Evolutionary conservation across 441 rosid species (phyloP).

Genomic region (Arabidopsis hybrid): DNA sequence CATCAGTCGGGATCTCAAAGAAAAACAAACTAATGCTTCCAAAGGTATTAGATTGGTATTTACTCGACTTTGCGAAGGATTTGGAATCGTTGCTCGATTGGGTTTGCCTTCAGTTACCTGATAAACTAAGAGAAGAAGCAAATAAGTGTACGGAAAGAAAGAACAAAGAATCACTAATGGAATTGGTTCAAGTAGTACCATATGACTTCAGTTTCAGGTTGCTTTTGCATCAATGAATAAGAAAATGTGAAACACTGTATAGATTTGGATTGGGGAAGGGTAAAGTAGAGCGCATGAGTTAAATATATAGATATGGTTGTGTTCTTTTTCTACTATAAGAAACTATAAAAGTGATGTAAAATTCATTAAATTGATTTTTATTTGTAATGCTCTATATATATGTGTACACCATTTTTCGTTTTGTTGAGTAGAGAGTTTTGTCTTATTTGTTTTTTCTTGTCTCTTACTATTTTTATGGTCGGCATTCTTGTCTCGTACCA

Average conservation of each 20-base stretch:
- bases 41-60: conserved; percentile 81
- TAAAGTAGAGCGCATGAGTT: conserved; percentile 30
- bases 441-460: conserved; percentile 39
- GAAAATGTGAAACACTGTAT: conserved; percentile 37
- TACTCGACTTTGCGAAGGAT: conserved; percentile 86
- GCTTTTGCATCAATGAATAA: conserved; percentile 59
- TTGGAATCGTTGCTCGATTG: conserved; percentile 79
- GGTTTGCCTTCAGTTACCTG: conserved; percentile 79
- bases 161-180: conserved; percentile 54
- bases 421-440: conserved; percentile 16
- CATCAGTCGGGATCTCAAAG: conserved; percentile 71
- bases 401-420: conserved; percentile 19
- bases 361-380: conserved; percentile 37
- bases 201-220: conserved; percentile 84
- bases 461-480: conserved; percentile 15
- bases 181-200: conserved; percentile 72
- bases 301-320: conserved; percentile 29
- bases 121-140: conserved; percentile 65
- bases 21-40: conserved; percentile 67
- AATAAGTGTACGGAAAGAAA: conserved; percentile 58
- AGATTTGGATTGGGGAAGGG: conserved; percentile 30
- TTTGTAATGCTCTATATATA: conserved; percentile 22
- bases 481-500: conserved; percentile 28
- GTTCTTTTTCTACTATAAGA: conserved; percentile 21
- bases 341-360: conserved; percentile 30